phyloP scores from a whole-genome alignment of 2,329 filamentous ascomycete genomes.

The Xylaria sp. region DNA sequence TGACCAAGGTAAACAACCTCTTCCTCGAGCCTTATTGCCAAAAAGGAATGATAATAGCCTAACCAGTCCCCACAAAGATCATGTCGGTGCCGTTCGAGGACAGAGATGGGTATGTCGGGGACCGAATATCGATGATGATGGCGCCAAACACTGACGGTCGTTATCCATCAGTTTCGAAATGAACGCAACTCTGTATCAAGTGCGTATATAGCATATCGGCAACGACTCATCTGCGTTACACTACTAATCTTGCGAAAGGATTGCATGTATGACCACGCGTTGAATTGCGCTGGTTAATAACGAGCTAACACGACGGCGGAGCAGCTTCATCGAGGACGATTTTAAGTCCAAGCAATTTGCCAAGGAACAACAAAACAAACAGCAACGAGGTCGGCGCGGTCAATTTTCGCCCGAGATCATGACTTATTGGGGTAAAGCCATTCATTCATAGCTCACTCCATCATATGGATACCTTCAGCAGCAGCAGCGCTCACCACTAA shows the following conservation, averaged over 20 bases:
- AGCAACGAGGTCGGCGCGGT: slow-evolving; percentile 58
- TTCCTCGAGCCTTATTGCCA: background rate
- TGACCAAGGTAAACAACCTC: slow-evolving; percentile 81
- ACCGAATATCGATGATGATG: too few relatives aligned
- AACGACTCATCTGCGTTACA: slow-evolving; percentile 5
- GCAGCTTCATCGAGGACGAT: slow-evolving; percentile 92
- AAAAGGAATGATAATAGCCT: background rate
- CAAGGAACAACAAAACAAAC: slow-evolving; percentile 67
- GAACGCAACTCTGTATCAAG: slow-evolving; percentile 93
- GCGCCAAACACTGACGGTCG: slow-evolving; percentile 7
- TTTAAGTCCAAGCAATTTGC: slow-evolving; percentile 76
- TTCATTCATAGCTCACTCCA: background rate
- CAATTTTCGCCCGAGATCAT: slow-evolving; percentile 78
- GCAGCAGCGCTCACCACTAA: slow-evolving; percentile 21
- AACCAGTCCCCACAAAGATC: slow-evolving; percentile 66
- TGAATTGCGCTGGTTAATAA: background rate
- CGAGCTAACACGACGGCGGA: slow-evolving; percentile 25
- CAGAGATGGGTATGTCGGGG: slow-evolving; percentile 73
- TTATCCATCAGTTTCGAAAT: slow-evolving; percentile 79
- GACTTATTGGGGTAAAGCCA: slow-evolving; percentile 83
- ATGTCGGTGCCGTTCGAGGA: slow-evolving; percentile 86
- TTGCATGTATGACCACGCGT: slow-evolving; percentile 60
- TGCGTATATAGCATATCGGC: slow-evolving; percentile 56
- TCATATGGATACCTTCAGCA: background rate
- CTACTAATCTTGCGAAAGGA: slow-evolving; percentile 53